phyloP scores from a whole-genome alignment of 148 eudicot genomes.

The Fagopyrum esculentum region DNA sequence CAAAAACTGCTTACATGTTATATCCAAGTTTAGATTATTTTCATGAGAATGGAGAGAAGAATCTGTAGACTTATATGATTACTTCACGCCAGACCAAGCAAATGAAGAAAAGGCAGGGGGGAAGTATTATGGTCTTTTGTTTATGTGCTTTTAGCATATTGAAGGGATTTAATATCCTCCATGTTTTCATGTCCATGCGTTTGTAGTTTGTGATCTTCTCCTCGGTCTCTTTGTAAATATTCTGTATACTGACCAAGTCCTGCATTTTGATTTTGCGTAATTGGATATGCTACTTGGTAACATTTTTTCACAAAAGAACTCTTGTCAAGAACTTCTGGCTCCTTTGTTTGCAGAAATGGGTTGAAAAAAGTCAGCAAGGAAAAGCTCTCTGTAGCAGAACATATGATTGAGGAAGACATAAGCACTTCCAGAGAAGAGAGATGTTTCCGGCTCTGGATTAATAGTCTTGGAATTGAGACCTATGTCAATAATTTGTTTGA shows the following conservation, averaged over 20 bases:
- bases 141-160: not conserved
- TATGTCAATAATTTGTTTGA: conserved; percentile 82
- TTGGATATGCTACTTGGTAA: not conserved
- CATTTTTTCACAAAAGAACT: not conserved
- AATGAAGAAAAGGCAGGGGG: not conserved
- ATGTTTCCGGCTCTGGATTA: conserved; percentile 87
- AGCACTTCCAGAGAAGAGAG: conserved; percentile 86
- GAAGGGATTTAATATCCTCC: not conserved
- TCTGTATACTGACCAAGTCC: not conserved
- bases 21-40: not conserved
- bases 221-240: not conserved
- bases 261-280: not conserved
- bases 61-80: not conserved
- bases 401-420: conserved; percentile 58
- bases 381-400: conserved; percentile 60
- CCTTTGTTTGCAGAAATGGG: conserved; percentile 59
- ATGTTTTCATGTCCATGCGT: not conserved
- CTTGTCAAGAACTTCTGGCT: conserved; percentile 1
- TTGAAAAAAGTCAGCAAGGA: conserved; percentile 35
- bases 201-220: not conserved
- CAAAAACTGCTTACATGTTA: not conserved
- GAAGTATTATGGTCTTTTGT: not conserved
- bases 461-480: conserved; percentile 71
- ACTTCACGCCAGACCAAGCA: not conserved
- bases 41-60: not conserved